These are phyloP conservation scores for Aristolochia californica DNA, from an alignment of 164 flowering plant genomes.

Conservation along the genomic window DNA sequence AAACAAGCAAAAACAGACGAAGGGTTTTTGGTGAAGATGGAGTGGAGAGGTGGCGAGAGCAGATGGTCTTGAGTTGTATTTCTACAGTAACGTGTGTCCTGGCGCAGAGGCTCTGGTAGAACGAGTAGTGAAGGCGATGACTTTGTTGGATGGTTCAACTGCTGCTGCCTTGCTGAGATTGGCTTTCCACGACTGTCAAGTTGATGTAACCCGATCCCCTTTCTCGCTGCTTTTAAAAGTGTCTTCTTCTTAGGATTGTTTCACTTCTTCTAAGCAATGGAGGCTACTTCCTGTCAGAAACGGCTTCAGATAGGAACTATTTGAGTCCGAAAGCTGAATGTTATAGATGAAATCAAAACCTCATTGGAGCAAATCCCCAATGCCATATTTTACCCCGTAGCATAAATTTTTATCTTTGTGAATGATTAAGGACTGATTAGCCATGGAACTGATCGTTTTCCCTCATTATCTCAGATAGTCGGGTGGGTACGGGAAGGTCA, in stretches of 20 bases:
- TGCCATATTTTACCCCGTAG: no score
- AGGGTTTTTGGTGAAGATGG: background rate
- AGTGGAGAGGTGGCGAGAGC: background rate
- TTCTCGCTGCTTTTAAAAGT: background rate
- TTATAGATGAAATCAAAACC: background rate
- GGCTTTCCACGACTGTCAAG: background rate
- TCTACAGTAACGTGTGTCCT: background rate
- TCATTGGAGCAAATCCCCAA: conserved; percentile 1
- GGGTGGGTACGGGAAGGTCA: no score
- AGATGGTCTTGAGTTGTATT: background rate
- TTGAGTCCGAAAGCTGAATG: background rate
- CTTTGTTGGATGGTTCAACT: background rate
- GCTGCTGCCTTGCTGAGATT: background rate
- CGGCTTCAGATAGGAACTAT: no score
- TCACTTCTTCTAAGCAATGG: background rate
- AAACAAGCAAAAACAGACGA: no score
- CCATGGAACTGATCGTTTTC: no score
- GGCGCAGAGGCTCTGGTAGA: background rate
- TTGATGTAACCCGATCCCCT: background rate
- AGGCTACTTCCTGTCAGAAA: background rate
- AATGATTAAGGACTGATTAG: no score
- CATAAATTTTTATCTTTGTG: no score
- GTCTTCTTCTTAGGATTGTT: background rate
- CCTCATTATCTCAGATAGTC: no score
- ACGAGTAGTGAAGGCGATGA: background rate